Percentiles rank a stretch among this genome's conserved stretches.
These are phyloP conservation scores for Trypanosomatidae sp. DNA, from an alignment of 208 protist genomes.

Conservation along the genomic window DNA sequence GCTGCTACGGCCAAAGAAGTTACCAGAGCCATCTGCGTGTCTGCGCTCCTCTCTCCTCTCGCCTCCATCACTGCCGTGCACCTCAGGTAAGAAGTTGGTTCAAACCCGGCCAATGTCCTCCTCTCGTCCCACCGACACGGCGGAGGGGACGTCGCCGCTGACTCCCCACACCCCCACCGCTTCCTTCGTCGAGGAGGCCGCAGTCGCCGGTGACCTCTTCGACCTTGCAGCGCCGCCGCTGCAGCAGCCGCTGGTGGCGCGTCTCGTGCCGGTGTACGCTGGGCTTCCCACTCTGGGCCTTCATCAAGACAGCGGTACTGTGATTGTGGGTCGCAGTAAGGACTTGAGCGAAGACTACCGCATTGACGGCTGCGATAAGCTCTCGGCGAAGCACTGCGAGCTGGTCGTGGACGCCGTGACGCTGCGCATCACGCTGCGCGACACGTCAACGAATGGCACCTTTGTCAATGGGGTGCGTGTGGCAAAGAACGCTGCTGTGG, in stretches of 20 bases:
- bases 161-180: too few relatives aligned
- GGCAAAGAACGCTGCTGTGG: constrained; percentile 30
- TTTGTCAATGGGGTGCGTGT: constrained; percentile 73
- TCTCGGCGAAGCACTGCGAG: constrained; percentile 78
- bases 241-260: constrained; percentile 64
- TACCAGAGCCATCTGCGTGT: too few relatives aligned
- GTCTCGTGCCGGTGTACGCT: constrained; percentile 51
- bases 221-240: constrained; percentile 71
- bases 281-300: constrained; percentile 29
- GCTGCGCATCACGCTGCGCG: constrained; percentile 44
- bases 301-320: constrained; percentile 36
- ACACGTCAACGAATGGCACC: constrained; percentile 81
- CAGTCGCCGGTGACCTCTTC: constrained; percentile 64
- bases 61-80: too few relatives aligned
- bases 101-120: too few relatives aligned
- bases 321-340: constrained; percentile 71
- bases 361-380: constrained; percentile 41
- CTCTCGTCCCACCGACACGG: too few relatives aligned
- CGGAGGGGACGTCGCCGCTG: too few relatives aligned
- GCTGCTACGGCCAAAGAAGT: too few relatives aligned
- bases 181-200: constrained; percentile 16
- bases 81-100: too few relatives aligned
- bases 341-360: constrained; percentile 61
- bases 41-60: too few relatives aligned
- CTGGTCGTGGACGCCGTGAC: constrained; percentile 63